phyloP scores from a whole-genome alignment of 208 protist genomes.

The Leishmania guyanensis region DNA sequence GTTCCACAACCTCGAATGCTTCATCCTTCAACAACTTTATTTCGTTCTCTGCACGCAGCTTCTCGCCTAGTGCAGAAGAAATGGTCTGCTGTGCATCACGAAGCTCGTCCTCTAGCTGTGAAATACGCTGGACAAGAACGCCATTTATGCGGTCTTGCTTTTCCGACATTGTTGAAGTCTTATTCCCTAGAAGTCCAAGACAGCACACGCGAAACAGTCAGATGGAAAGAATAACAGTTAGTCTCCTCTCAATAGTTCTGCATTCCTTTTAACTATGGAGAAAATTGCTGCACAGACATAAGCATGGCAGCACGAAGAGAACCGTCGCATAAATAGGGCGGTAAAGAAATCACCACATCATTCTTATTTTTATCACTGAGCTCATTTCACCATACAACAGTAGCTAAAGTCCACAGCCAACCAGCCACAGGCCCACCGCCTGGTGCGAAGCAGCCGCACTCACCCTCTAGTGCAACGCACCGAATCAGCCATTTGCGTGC shows the following conservation, averaged over 20 bases:
- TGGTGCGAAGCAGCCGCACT: neutral
- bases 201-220: neutral
- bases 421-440: neutral
- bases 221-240: slow-evolving; percentile 27
- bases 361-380: neutral
- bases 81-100: slow-evolving; percentile 30
- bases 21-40: slow-evolving; percentile 59
- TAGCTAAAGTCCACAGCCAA: neutral
- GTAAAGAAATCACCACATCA: neutral
- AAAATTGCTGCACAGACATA: neutral
- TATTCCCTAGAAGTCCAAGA: neutral
- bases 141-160: slow-evolving; percentile 60
- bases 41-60: slow-evolving; percentile 51
- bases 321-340: neutral
- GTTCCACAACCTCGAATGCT: slow-evolving; percentile 69
- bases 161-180: slow-evolving; percentile 27
- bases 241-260: neutral
- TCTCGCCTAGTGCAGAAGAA: slow-evolving; percentile 21
- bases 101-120: slow-evolving; percentile 74
- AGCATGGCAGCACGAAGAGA: neutral
- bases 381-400: neutral
- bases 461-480: neutral
- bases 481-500: neutral
- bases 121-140: slow-evolving; percentile 69
- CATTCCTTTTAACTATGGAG: neutral